Percentiles rank a stretch among this genome's conserved stretches.
Evolutionary conservation across 2,329 filamentous ascomycete genomes (phyloP).

Genomic region (Arthrobotrys iridis): DNA sequence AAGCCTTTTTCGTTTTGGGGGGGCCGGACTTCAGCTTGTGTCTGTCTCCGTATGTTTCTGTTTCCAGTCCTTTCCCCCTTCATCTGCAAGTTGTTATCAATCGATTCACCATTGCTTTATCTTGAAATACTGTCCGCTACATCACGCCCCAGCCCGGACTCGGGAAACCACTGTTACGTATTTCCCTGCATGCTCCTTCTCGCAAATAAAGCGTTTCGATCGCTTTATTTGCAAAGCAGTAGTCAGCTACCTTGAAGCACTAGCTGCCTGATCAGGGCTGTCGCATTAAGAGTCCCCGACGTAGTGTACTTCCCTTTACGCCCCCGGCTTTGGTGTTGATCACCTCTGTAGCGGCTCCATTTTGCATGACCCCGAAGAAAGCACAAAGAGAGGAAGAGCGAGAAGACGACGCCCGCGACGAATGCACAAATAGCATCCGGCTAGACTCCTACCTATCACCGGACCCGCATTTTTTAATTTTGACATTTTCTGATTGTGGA

Average conservation of each 20-base stretch:
- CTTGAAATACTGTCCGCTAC: constrained; percentile 41
- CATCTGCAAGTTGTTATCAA: constrained; percentile 22
- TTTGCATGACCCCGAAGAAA: constrained; percentile 32
- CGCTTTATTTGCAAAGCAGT: constrained; percentile 33
- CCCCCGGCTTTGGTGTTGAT: constrained; percentile 37
- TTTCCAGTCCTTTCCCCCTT: constrained; percentile 26
- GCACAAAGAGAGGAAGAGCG: background rate
- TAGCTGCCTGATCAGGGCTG: constrained; percentile 53
- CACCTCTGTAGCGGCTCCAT: constrained; percentile 26
- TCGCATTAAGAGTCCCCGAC: constrained; percentile 53
- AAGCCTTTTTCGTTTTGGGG: constrained; percentile 9
- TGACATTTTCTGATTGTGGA: constrained; percentile 45
- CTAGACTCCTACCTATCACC: constrained; percentile 14
- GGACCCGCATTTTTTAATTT: constrained; percentile 48
- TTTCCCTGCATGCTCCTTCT: constrained; percentile 41
- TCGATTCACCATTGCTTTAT: constrained; percentile 45
- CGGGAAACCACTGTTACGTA: constrained; percentile 26
- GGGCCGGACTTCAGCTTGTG: background rate
- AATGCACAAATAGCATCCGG: background rate
- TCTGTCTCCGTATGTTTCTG: constrained; percentile 29
- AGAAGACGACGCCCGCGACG: too few species aligned
- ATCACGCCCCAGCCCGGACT: constrained; percentile 33
- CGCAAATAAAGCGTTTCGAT: constrained; percentile 49
- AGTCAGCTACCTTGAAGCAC: constrained; percentile 52
- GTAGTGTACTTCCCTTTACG: constrained; percentile 43